Evolutionary conservation across 148 eudicot genomes (phyloP).

Genomic region (Rhododendron kiyosumense): DNA sequence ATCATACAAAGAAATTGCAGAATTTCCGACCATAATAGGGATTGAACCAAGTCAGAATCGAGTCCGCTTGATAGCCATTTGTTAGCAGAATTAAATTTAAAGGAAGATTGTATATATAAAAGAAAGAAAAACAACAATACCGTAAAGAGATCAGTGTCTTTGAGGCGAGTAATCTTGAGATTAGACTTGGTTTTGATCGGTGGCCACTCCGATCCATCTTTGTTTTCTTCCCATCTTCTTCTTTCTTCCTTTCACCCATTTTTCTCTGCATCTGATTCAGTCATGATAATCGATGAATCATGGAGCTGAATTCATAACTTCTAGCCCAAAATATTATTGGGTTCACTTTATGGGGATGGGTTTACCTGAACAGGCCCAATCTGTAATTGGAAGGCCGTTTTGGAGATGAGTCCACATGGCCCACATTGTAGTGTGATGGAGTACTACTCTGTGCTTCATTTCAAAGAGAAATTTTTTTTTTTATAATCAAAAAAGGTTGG

Average conservation of each 20-base stretch:
- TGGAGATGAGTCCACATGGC: no score
- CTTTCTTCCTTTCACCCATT: slow-evolving; percentile 40
- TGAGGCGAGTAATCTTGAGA: slow-evolving; percentile 54
- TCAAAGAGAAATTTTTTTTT: no score
- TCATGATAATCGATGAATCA: no score
- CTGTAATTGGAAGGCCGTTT: no score
- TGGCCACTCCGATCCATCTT: slow-evolving; percentile 46
- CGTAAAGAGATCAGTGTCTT: slow-evolving; percentile 62
- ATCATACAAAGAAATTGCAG: neutral
- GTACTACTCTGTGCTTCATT: no score
- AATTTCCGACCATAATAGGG: neutral
- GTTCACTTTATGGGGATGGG: no score
- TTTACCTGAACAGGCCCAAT: no score
- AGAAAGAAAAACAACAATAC: slow-evolving; percentile 22
- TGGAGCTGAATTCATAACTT: no score
- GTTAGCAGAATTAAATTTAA: neutral
- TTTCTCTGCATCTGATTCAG: slow-evolving; percentile 19
- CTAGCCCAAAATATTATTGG: no score
- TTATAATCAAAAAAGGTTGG: no score
- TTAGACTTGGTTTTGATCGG: slow-evolving; percentile 56
- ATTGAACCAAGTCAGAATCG: neutral
- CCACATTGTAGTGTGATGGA: no score
- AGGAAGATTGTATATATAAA: no score
- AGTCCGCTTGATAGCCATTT: neutral
- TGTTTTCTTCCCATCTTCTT: slow-evolving; percentile 28